Evolutionary conservation across 345 rosid species (phyloP).

Genomic region (Crucihimalaya himalaica): DNA sequence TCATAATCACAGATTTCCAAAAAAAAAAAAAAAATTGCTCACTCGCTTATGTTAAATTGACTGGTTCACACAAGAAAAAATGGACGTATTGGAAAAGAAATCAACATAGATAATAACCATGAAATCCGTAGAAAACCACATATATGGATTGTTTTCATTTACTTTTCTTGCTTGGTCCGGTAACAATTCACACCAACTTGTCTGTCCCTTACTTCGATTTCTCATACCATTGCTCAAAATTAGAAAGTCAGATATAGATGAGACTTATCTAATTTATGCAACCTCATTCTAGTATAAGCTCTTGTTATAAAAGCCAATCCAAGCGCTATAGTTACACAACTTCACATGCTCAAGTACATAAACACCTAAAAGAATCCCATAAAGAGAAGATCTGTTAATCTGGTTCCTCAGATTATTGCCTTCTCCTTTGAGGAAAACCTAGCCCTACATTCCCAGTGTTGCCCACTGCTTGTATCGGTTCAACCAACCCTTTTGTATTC

Average conservation of each 20-base stretch:
- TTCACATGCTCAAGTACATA: neutral
- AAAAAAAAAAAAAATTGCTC: neutral
- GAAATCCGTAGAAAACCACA: neutral
- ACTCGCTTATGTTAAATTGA: neutral
- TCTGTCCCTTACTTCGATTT: no score
- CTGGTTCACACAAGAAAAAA: neutral
- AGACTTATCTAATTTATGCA: neutral
- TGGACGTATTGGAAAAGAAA: neutral
- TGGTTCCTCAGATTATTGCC: slow-evolving; percentile 23
- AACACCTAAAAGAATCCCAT: neutral
- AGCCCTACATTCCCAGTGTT: slow-evolving; percentile 76
- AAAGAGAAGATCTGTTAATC: neutral
- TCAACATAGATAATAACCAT: neutral
- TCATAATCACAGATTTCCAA: neutral
- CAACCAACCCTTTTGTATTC: slow-evolving; percentile 59
- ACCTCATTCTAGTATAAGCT: neutral
- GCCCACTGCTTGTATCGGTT: slow-evolving; percentile 68
- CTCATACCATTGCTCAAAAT: neutral
- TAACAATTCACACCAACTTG: no score
- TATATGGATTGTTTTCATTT: neutral
- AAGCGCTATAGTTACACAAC: neutral
- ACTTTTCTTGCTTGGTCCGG: neutral
- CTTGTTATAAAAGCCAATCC: neutral
- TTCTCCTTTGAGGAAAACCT: slow-evolving; percentile 64
- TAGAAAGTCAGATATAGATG: neutral